Conservation (phyloP, 495 filamentous ascomycete genomes). For the Penicillium riverlandense region DNA sequence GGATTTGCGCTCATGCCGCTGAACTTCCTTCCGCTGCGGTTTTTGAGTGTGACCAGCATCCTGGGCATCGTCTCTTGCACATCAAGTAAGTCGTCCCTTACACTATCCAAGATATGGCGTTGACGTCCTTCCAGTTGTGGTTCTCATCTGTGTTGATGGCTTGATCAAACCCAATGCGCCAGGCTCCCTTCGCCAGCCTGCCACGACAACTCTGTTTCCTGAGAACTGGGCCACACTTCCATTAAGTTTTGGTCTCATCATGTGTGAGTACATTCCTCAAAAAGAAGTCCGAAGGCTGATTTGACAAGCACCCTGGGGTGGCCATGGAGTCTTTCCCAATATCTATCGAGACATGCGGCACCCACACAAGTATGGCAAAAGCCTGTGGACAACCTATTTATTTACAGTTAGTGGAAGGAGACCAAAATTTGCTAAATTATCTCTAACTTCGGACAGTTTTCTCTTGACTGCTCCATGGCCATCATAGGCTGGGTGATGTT, state of each 20-base stretch:
- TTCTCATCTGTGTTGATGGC: constrained; percentile 77
- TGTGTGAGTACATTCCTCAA: constrained; percentile 47
- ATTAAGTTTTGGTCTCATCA: constrained; percentile 88
- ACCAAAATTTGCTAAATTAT: not conserved
- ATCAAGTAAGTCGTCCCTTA: constrained; percentile 55
- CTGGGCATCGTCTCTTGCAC: constrained; percentile 84
- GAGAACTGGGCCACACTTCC: constrained; percentile 82
- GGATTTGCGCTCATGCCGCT: constrained; percentile 74
- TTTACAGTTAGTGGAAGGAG: constrained; percentile 62
- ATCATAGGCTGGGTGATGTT: constrained; percentile 89
- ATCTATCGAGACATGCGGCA: constrained; percentile 98
- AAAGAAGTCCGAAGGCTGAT: not conserved
- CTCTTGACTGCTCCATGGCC: constrained; percentile 74
- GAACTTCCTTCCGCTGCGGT: constrained; percentile 74
- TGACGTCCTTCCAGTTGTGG: constrained; percentile 52
- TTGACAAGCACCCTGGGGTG: constrained; percentile 73
- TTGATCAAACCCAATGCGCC: constrained; percentile 72
- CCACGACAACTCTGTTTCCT: constrained; percentile 66
- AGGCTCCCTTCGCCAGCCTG: constrained; percentile 81
- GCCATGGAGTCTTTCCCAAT: constrained; percentile 91
- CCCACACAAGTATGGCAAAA: constrained; percentile 73
- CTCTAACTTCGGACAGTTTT: constrained; percentile 44
- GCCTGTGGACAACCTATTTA: constrained; percentile 73
- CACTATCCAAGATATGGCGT: not conserved
- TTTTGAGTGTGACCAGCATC: constrained; percentile 85